phyloP scores from a whole-genome alignment of 345 rosid genomes.

The Citrus sinensis region DVS_A1.0 CM039169.1:31995501-31996000 shows the following conservation, averaged over 20 bases:
- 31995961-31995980: constrained; percentile 9
- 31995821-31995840: constrained; percentile 13
- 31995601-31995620: constrained; percentile 84
- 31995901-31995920: background rate
- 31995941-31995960: constrained; percentile 18
- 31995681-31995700: constrained; percentile 51
- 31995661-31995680: constrained; percentile 76
- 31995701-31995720: constrained; percentile 60
- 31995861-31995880: constrained; percentile 14
- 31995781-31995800: constrained; percentile 81
- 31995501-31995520: constrained; percentile 92
- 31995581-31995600: constrained; percentile 73
- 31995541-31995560: constrained; percentile 94
- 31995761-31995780: constrained; percentile 86
- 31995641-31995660: constrained; percentile 50
- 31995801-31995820: constrained; percentile 46
- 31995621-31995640: constrained; percentile 63
- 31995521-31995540: constrained; percentile 86
- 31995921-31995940: background rate
- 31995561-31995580: constrained; percentile 86
- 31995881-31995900: constrained; percentile 3
- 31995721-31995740: constrained; percentile 82
- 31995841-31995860: constrained; percentile 12
- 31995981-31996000: constrained; percentile 7
- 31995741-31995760: constrained; percentile 88